Base-by-base conservation (phyloP, 2,329 filamentous ascomycete species). In the Trichothecium roseum region DNA sequence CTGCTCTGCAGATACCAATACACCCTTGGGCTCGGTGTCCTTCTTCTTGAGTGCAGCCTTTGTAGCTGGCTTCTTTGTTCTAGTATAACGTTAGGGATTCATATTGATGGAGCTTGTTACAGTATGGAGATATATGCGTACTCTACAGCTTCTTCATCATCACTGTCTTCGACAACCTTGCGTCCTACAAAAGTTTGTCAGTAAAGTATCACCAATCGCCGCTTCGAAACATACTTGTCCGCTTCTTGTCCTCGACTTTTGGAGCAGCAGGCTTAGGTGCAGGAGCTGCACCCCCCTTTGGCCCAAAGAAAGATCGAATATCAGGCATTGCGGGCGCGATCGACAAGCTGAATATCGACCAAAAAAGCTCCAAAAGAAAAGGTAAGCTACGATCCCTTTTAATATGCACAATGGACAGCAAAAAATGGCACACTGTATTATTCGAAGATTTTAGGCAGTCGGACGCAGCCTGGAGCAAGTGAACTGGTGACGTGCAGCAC, bases 231-330 rank as follows among this genome's bases (percentile, higher is more conserved):
- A 36, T 49, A 70, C 66, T 72, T 41, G 54, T 51, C 42, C 68
- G 60, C 41, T 63, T 63, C 41, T 67, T 65, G 33, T 66, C 64
- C 28, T 53, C 53, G 49, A 69, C 66, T 52, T 66, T 68, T 3
- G 60, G 46, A 9, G 59, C 20, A 10, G 20, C 47, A 26, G 65
- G 60, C 46, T 72, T 67, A 32, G 67, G 13, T 69, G 62, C 30
- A 13, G 71, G 62, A 30, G 69, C 62, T 47, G 71, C 66, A 43
- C 72, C 69, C 35, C 76, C 74, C 57, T 87, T 87, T 41, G 82
- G 77, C 37, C 81, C 78, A 64, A 96, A 95, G 62, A 95, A 96
- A 48, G 71, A 86, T 52, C 88, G 74, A 51, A 95, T 96, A 60
- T 96, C 89, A 43, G 87, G 77, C 87, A 94, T 94, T 42, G 37